A percentile compares a stretch with the other conserved stretches of the same genome.
Conservation (phyloP, 78 protist species). For the Dictyostelium intermedium region DNA sequence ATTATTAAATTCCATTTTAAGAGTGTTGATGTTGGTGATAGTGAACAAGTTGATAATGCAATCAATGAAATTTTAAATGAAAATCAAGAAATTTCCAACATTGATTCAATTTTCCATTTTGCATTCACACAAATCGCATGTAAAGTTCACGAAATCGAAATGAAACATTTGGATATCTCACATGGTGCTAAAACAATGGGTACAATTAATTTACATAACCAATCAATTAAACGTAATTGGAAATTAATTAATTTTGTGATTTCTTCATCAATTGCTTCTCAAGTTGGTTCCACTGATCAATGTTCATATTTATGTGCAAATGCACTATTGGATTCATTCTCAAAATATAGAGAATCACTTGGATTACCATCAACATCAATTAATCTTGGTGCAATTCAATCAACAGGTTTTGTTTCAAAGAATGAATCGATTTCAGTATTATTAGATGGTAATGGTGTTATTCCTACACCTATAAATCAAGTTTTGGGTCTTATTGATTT, state of each 20-base stretch:
- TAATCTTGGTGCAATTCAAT: slow-evolving; percentile 67
- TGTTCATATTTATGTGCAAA: slow-evolving; percentile 81
- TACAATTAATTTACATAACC: slow-evolving; percentile 59
- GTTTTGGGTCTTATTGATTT: not conserved
- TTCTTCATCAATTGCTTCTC: slow-evolving; percentile 61
- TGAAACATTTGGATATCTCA: not conserved
- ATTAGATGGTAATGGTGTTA: not conserved
- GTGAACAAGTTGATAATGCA: not conserved
- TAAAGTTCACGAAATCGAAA: not conserved
- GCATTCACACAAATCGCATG: slow-evolving; percentile 29
- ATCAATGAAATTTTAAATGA: not conserved
- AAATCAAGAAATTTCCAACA: not conserved
- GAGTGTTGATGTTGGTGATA: not conserved
- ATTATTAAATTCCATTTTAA: slow-evolving; percentile 6
- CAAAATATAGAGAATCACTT: slow-evolving; percentile 26
- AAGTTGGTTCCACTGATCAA: slow-evolving; percentile 65
- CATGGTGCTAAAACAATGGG: slow-evolving; percentile 78
- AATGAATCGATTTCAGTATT: not conserved
- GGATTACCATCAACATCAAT: slow-evolving; percentile 61
- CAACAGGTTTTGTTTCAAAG: slow-evolving; percentile 34
- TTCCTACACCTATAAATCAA: not conserved
- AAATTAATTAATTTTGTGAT: slow-evolving; percentile 49
- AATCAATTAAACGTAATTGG: not conserved
- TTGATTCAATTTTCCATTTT: slow-evolving; percentile 45
- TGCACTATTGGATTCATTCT: slow-evolving; percentile 76